phyloP scores from a whole-genome alignment of 2,329 filamentous ascomycete species.

The Pseudogymnoascus sp. region DNA sequence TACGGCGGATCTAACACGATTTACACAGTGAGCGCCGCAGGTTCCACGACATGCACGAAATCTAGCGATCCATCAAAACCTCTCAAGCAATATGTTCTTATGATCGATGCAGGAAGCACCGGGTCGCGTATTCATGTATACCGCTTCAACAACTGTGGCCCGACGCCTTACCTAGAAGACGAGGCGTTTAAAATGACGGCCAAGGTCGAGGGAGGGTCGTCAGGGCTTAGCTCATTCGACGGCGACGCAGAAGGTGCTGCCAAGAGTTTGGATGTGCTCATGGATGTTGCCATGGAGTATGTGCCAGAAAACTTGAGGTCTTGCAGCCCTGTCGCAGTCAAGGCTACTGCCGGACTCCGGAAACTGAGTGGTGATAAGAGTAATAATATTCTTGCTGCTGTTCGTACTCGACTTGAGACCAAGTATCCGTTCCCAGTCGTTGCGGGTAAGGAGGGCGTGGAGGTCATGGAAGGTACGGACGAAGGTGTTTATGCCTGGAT shows the following conservation, averaged over 20 bases:
- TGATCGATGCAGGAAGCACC: constrained; percentile 97
- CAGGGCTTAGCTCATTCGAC: constrained; percentile 76
- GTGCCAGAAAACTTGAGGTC: constrained; percentile 84
- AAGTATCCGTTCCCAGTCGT: constrained; percentile 94
- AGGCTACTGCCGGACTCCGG: constrained; percentile 90
- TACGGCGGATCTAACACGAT: background rate
- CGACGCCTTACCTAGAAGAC: constrained; percentile 87
- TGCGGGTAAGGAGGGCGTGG: constrained; percentile 74
- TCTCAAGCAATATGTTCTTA: constrained; percentile 92
- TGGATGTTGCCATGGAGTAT: constrained; percentile 76
- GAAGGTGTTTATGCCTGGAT: constrained; percentile 99
- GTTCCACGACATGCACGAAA: constrained; percentile 70
- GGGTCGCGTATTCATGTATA: constrained; percentile 98
- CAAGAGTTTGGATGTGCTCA: constrained; percentile 77
- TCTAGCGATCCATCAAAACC: constrained; percentile 85
- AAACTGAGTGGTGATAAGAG: constrained; percentile 77
- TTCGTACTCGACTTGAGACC: constrained; percentile 76
- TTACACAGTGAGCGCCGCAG: constrained; percentile 37
- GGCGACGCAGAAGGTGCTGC: constrained; percentile 82
- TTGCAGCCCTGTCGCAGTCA: constrained; percentile 95
- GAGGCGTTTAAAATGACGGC: constrained; percentile 93
- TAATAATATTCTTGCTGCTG: constrained; percentile 76
- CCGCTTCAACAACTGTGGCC: constrained; percentile 97
- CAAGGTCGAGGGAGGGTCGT: constrained; percentile 64
- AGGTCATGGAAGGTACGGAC: constrained; percentile 95